Base-by-base conservation (phyloP, 1,139 yeast genomes). In the Barnettozyma hawaiiensis region DNA sequence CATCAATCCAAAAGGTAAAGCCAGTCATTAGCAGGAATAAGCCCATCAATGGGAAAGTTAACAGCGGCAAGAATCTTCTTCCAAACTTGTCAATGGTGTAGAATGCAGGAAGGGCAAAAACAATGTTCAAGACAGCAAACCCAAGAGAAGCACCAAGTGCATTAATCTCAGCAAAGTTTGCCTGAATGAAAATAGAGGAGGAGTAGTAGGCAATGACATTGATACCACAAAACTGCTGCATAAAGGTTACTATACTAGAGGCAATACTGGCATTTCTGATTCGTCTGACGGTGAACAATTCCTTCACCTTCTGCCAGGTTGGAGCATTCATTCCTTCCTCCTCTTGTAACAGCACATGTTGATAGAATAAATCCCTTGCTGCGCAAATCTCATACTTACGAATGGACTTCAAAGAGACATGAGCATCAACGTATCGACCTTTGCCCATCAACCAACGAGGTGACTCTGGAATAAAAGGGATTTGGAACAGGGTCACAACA, bases 201-300 rank as follows among this genome's bases (percentile, higher is more conserved):
- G 87, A 79, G 61, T 82, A 84, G 63, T 83, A 82, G 16, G 95
- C 94, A 64, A 87, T 85, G 42, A 85, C 94, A 57, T 86, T 87
- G 59, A 87, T 81, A 57, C 96, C 96, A 65, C 95, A 86, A 68
- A 87, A 84, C 62, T 87, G 96, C 67, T 87, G 96, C 87, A 84
- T 83, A 60, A 85, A 83, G 80, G 87, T 86, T 49, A 81, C 85
- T 49, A 85, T 72, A 75, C 84, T 83, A 3, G 95, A 78, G 44
- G 87, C 95, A 45, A 81, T 55, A 10, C 87, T 78, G 44, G 92
- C 95, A 56, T 87, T 81, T 65, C 95, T 75, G 64, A 85, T 85
- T 69, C 96, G 77, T 62, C 92, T 76, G 40, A 84, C 70, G 11
- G 81, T 71, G 58, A 81, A 70, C 71, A 81, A 67, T 60, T 80